Evolutionary conservation across 805 yeast species (phyloP).

Genomic region (Kazachstania bromeliacearum): DNA sequence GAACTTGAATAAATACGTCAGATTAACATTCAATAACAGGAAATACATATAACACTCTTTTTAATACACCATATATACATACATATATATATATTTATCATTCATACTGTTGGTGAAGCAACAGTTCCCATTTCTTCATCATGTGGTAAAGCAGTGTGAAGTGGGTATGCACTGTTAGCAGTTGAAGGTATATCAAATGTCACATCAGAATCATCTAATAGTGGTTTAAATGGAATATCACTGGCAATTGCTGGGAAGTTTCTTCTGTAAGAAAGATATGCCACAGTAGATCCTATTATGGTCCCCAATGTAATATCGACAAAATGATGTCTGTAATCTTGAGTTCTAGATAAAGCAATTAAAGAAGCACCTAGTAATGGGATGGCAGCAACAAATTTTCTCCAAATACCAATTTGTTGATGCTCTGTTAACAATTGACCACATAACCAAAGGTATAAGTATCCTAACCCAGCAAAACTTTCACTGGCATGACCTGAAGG

Average conservation of each 20-base stretch:
- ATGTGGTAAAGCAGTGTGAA: conserved; percentile 6
- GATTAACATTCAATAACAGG: too few species aligned
- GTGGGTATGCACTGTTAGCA: conserved; percentile 3
- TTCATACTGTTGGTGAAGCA: too few species aligned
- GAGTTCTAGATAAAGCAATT: conserved; percentile 78
- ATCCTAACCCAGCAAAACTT: conserved; percentile 61
- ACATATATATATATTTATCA: too few species aligned
- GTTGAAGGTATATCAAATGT: conserved; percentile 17
- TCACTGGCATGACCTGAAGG: conserved; percentile 76
- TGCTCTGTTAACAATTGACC: conserved; percentile 53
- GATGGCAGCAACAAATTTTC: conserved; percentile 41
- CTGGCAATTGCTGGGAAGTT: conserved; percentile 33
- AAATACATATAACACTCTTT: too few species aligned
- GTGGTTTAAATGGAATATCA: conserved; percentile 32
- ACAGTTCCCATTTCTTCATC: conserved; percentile 20
- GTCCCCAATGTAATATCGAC: conserved; percentile 74
- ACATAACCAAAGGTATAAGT: conserved; percentile 51
- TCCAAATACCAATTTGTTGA: conserved; percentile 51
- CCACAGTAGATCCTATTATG: conserved; percentile 51
- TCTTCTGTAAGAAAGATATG: conserved; percentile 35
- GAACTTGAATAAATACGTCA: too few species aligned
- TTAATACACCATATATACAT: too few species aligned
- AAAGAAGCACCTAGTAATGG: conserved; percentile 62
- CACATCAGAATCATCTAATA: conserved; percentile 34
- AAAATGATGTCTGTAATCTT: conserved; percentile 91